Conservation (phyloP, 805 yeast genomes). For the Nadsonia fulvescens region DNA sequence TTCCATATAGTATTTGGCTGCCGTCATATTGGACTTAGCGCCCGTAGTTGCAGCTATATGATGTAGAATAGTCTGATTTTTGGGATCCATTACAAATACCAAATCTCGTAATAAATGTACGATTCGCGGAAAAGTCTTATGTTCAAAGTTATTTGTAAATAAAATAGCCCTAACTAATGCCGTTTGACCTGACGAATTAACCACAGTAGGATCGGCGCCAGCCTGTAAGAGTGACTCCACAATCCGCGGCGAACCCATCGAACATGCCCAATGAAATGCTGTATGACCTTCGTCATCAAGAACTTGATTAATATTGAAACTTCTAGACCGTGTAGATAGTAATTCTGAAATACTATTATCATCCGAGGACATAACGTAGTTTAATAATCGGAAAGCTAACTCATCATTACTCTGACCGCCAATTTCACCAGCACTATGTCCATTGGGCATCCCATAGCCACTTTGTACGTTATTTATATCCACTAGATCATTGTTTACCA, state of each 20-base stretch:
- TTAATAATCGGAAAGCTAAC: slow-evolving; percentile 29
- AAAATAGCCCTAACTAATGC: slow-evolving; percentile 72
- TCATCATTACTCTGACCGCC: too few relatives aligned
- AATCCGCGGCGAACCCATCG: slow-evolving; percentile 73
- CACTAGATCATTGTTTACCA: too few relatives aligned
- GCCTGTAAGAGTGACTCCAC: slow-evolving; percentile 56
- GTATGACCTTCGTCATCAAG: slow-evolving; percentile 93
- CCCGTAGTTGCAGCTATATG: slow-evolving; percentile 61
- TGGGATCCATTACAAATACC: slow-evolving; percentile 60
- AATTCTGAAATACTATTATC: slow-evolving; percentile 47
- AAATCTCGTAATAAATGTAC: slow-evolving; percentile 62
- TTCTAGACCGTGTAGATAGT: slow-evolving; percentile 42
- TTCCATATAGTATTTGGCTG: slow-evolving; percentile 72
- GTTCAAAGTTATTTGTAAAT: slow-evolving; percentile 74
- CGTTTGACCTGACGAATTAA: slow-evolving; percentile 63
- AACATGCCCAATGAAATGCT: slow-evolving; percentile 93
- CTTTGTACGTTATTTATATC: too few relatives aligned
- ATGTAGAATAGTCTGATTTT: slow-evolving; percentile 61
- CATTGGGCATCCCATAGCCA: too few relatives aligned
- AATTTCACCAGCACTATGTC: too few relatives aligned
- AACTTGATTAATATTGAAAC: slow-evolving; percentile 54
- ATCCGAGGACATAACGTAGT: slow-evolving; percentile 38
- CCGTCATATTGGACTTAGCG: slow-evolving; percentile 48
- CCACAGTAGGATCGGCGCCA: slow-evolving; percentile 49
- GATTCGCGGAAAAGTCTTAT: slow-evolving; percentile 62